A percentile compares a stretch with the other conserved stretches of the same genome.
These are phyloP conservation scores for Scheffersomyces ergatensis DNA, from an alignment of 805 yeast genomes.

Conservation along the genomic window DNA sequence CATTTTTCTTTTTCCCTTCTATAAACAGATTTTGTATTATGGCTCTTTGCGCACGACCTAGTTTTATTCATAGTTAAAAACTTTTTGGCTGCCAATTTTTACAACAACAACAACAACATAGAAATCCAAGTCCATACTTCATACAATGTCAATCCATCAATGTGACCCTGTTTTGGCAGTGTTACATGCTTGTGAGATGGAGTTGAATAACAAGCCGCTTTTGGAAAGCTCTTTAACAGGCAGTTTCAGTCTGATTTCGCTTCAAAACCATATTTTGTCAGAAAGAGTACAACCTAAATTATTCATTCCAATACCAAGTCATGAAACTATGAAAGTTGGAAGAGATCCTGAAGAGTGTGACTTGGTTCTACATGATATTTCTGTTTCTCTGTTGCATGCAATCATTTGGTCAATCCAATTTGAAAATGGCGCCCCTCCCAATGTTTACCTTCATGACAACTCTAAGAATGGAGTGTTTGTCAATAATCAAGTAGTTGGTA, in stretches of 20 bases:
- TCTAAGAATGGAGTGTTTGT: conserved; percentile 53
- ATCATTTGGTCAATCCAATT: conserved; percentile 48
- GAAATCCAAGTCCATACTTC: background rate
- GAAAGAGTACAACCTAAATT: background rate
- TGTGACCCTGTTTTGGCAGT: no score
- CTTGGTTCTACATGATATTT: conserved; percentile 30
- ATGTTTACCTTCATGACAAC: conserved; percentile 48
- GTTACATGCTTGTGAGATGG: no score
- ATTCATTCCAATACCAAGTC: conserved; percentile 17
- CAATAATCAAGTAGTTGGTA: conserved; percentile 31
- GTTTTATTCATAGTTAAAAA: no score
- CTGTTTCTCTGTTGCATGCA: conserved; percentile 48
- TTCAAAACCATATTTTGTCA: no score
- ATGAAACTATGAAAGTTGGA: conserved; percentile 42
- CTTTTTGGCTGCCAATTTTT: background rate
- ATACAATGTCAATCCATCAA: background rate
- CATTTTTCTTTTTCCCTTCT: no score
- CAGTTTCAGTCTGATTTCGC: no score
- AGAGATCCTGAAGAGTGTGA: conserved; percentile 28
- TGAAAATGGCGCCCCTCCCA: conserved; percentile 44
- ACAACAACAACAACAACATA: background rate
- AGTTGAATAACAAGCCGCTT: no score
- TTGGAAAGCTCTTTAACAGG: no score
- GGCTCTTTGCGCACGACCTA: no score
- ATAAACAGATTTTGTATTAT: no score